A percentile compares a stretch with the other conserved stretches of the same genome.
Evolutionary conservation across 345 rosid genomes (phyloP).

Genomic region (Boechera stricta): DNA sequence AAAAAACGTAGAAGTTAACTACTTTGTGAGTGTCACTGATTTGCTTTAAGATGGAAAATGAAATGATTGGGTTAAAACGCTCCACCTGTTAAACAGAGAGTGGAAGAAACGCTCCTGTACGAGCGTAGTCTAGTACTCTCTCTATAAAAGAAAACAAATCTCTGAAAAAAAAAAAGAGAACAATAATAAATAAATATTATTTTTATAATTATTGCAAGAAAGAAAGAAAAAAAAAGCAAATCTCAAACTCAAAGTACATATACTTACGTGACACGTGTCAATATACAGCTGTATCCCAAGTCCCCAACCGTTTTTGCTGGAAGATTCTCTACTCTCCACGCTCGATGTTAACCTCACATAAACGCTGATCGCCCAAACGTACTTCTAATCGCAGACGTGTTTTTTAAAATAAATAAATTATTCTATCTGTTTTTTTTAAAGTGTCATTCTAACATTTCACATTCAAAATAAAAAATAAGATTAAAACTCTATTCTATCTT

Average conservation of each 20-base stretch:
- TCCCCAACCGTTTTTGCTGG: constrained; percentile 69
- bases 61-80: constrained; percentile 45
- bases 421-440: no score
- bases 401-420: not conserved
- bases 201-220: not conserved
- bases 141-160: constrained; percentile 23
- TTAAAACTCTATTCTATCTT: no score
- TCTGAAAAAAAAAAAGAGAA: constrained; percentile 18
- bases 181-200: not conserved
- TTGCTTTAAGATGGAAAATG: constrained; percentile 30
- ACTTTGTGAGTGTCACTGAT: constrained; percentile 27
- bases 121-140: constrained; percentile 15
- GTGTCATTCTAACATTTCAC: no score
- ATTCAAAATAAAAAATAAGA: no score
- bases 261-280: constrained; percentile 71
- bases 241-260: constrained; percentile 37
- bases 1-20: constrained; percentile 22
- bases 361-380: constrained; percentile 39
- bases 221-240: not conserved
- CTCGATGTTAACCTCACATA: constrained; percentile 56
- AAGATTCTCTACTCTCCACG: constrained; percentile 57
- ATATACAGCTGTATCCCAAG: constrained; percentile 85
- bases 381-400: constrained; percentile 26
- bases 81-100: constrained; percentile 49
- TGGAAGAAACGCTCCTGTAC: constrained; percentile 55